phyloP scores from a whole-genome alignment of 345 rosid genomes.

The Kernera saxatilis region DNA sequence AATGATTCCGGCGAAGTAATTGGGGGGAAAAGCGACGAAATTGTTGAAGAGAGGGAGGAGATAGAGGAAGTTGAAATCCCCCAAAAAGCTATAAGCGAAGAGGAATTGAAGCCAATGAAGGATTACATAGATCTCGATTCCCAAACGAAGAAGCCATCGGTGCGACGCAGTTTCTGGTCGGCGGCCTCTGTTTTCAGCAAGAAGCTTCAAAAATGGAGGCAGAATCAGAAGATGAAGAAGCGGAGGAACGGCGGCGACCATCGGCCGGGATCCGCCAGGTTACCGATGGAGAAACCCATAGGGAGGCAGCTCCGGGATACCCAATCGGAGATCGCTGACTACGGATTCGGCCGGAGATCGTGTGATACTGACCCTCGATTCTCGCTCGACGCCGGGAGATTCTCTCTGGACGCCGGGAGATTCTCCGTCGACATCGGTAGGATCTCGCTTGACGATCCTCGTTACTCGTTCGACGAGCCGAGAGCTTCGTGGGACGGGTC shows the following conservation, averaged over 20 bases:
- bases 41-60: constrained; percentile 50
- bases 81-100: constrained; percentile 38
- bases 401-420: constrained; percentile 55
- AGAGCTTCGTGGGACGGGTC: constrained; percentile 98
- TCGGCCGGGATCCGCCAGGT: constrained; percentile 59
- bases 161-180: constrained; percentile 91
- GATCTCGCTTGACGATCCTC: constrained; percentile 61
- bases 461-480: constrained; percentile 91
- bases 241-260: constrained; percentile 41
- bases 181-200: constrained; percentile 98
- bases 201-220: constrained; percentile 94
- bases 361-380: constrained; percentile 98
- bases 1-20: constrained; percentile 43
- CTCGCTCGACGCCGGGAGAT: constrained; percentile 61
- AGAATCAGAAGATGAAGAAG: constrained; percentile 90
- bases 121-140: constrained; percentile 92
- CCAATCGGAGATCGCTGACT: constrained; percentile 96
- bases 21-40: constrained; percentile 40
- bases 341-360: constrained; percentile 92
- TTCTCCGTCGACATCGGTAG: constrained; percentile 38
- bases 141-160: constrained; percentile 64
- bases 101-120: constrained; percentile 73
- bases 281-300: constrained; percentile 94
- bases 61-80: constrained; percentile 34
- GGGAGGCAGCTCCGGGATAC: constrained; percentile 90